Evolutionary conservation across 1,284 basidiomycete genomes (phyloP).

Genomic region (Leccinum subatratum): DNA sequence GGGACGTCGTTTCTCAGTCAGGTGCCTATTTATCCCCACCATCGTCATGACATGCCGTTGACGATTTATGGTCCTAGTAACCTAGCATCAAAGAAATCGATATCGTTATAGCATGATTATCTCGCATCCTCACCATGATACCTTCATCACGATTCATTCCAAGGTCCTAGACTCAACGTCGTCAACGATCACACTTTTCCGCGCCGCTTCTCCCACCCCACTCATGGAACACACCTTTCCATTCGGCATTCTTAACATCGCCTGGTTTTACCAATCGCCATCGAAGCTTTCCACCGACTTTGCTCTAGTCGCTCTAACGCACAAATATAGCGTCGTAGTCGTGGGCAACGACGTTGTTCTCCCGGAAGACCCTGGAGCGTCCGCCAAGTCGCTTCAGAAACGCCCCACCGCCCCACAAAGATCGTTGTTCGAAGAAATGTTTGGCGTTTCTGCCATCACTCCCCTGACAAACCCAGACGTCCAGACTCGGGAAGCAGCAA

Average conservation of each 20-base stretch:
- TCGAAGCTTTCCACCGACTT: slow-evolving; percentile 36
- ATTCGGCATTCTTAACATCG: slow-evolving; percentile 51
- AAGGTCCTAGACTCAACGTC: slow-evolving; percentile 28
- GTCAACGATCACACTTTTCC: slow-evolving; percentile 46
- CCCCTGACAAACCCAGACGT: slow-evolving; percentile 24
- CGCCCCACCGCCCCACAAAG: slow-evolving; percentile 37
- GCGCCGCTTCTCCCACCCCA: slow-evolving; percentile 42
- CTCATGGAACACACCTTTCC: slow-evolving; percentile 47
- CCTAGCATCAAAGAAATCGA: slow-evolving; percentile 50
- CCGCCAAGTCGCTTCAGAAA: slow-evolving; percentile 42
- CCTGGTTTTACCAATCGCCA: slow-evolving; percentile 41
- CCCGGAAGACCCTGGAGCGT: slow-evolving; percentile 39
- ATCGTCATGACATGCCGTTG: slow-evolving; percentile 7
- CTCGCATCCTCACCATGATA: slow-evolving; percentile 52
- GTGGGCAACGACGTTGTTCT: slow-evolving; percentile 54
- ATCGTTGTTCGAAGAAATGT: slow-evolving; percentile 81
- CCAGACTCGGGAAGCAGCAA: slow-evolving; percentile 16
- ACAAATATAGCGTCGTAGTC: slow-evolving; percentile 57
- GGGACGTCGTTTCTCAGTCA: slow-evolving; percentile 75
- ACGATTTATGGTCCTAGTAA: slow-evolving; percentile 39
- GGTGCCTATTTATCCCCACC: slow-evolving; percentile 43
- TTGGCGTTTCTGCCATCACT: slow-evolving; percentile 63
- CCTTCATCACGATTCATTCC: slow-evolving; percentile 54
- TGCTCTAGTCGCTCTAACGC: slow-evolving; percentile 62
- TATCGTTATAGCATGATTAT: slow-evolving; percentile 43